A percentile compares a stretch with the other conserved stretches of the same genome.
phyloP scores from a whole-genome alignment of 164 flowering plant genomes.

The Nymphaea colorata region DNA sequence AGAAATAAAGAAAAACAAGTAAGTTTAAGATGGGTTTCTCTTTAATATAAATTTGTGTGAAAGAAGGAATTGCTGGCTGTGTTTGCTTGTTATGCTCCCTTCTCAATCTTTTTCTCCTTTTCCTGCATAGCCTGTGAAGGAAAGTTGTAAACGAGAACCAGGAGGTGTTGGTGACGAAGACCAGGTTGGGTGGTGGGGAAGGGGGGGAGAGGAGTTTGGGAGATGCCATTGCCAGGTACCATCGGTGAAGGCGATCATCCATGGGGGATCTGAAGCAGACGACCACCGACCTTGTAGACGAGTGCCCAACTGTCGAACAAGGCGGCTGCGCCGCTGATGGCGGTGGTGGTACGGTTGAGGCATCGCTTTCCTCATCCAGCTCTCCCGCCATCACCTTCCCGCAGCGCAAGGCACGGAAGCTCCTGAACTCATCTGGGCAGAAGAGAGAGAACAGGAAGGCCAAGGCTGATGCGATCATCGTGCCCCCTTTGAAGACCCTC shows the following conservation, averaged over 20 bases:
- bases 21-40: too few relatives aligned
- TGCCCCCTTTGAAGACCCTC: conserved; percentile 16
- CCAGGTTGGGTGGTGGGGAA: too few relatives aligned
- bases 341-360: not conserved
- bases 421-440: not conserved
- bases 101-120: too few relatives aligned
- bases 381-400: not conserved
- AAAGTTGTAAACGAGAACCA: too few relatives aligned
- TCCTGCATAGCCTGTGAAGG: too few relatives aligned
- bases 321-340: not conserved
- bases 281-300: not conserved
- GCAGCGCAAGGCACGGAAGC: not conserved
- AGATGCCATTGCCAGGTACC: not conserved
- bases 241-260: not conserved
- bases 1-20: too few relatives aligned
- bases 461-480: not conserved
- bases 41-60: too few relatives aligned
- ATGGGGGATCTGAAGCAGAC: not conserved
- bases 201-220: too few relatives aligned
- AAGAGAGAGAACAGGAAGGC: not conserved
- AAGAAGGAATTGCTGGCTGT: too few relatives aligned
- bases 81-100: too few relatives aligned
- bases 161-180: too few relatives aligned
- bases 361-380: not conserved
- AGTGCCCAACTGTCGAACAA: not conserved